phyloP scores from a whole-genome alignment of 2,329 filamentous ascomycete species.

The Phialophora verrucosa region DNA sequence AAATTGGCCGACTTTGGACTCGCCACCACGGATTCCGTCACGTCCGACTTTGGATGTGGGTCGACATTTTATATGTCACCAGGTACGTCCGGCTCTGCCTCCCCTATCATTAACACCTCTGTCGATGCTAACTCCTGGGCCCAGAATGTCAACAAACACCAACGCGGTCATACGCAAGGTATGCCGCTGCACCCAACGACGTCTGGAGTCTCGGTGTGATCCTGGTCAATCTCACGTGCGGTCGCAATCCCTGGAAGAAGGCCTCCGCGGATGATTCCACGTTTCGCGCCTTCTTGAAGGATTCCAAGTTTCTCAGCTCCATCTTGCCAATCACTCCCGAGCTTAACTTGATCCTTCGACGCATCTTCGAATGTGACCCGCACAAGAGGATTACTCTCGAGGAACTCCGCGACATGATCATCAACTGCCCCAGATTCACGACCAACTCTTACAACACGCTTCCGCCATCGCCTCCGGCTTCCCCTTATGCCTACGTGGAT shows the following conservation, averaged over 20 bases:
- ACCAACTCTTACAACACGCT: slow-evolving; percentile 48
- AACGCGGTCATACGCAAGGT: slow-evolving; percentile 73
- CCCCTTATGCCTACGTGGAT: slow-evolving; percentile 44
- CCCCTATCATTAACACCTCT: too few relatives aligned
- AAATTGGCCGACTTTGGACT: slow-evolving; percentile 98
- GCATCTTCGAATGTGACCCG: slow-evolving; percentile 87
- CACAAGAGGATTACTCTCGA: slow-evolving; percentile 78
- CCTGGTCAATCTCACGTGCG: slow-evolving; percentile 94
- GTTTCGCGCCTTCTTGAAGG: slow-evolving; percentile 86
- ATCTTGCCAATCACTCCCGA: slow-evolving; percentile 91
- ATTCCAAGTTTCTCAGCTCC: slow-evolving; percentile 84
- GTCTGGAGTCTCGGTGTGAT: slow-evolving; percentile 99
- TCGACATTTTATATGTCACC: slow-evolving; percentile 99
- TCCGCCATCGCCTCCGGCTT: slow-evolving; percentile 46
- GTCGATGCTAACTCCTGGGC: slow-evolving; percentile 37
- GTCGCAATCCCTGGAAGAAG: slow-evolving; percentile 98
- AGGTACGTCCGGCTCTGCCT: slow-evolving; percentile 66
- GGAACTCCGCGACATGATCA: slow-evolving; percentile 78
- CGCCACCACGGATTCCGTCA: slow-evolving; percentile 80
- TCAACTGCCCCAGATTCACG: slow-evolving; percentile 76
- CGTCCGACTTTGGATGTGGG: slow-evolving; percentile 94
- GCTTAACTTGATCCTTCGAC: slow-evolving; percentile 82
- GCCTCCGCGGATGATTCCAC: slow-evolving; percentile 92
- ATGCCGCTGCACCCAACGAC: slow-evolving; percentile 92
- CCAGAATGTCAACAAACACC: slow-evolving; percentile 86